Evolutionary conservation across 225 moss, liverwort and hornwort species (phyloP), one percentile per base, ranked within the genome.

Genomic region (Ulota crispa): DNA sequence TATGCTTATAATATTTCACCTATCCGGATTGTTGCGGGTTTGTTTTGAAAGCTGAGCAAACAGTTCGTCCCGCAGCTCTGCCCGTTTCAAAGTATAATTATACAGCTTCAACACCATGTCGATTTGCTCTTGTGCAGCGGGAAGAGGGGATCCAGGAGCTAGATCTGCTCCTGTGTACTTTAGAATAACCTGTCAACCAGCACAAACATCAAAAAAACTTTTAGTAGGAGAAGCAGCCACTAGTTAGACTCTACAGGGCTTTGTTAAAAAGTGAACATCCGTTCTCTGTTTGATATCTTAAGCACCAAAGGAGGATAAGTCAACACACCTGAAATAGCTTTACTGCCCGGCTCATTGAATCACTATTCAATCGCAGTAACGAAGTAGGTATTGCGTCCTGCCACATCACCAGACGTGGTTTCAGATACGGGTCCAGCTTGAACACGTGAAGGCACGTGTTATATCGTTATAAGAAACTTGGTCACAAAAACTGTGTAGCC

Each of bases 371-470:
- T 78, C 93, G 92, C 59, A 96, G 68, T 62, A 96, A 90, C 28
- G 96, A 96, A 74, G 93, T 96, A 60, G 96, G 96, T 64, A 96
- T 93, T 5, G 93, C 90, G 73, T 96, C 96, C 94, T 96, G 96
- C 59, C 71, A 61, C 47, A 75, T 74, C 53, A 80, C 21, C 75
- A 79, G 76, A 66, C 53, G 19, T 31, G 23, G n/a, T 79, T 28
- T 85, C 81, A 85, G 72, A 68, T 19, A 72, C 41, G 59, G 70
- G 45, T 47, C 43, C 45, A 66, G n/a, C 50, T 45, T 30, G 47
- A 71, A 23, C 70, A 77, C 41, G 30, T 50, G 1, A 81, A 70
- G 30, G 71, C 26, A 72, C 27, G 39, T 54, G 73, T 20, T 34
- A 59, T 20, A 47, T 60, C 65, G 36, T 50, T n/a, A 61, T 26